Evolutionary conservation across 2,329 filamentous ascomycete species (phyloP).

Genomic region (Cladosporium sp.): DNA sequence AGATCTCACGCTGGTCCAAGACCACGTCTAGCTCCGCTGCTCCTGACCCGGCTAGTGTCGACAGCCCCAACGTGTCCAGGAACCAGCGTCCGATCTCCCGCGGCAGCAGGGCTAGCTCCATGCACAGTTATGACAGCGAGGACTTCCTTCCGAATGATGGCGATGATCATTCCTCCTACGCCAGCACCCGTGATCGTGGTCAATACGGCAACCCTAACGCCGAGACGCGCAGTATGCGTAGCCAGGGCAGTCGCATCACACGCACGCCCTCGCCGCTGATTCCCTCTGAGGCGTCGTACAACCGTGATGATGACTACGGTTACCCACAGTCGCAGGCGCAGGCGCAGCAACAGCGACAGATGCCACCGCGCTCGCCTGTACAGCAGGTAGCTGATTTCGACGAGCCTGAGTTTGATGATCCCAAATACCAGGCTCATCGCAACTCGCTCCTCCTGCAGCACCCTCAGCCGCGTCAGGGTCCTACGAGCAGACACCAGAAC

Average conservation of each 20-base stretch:
- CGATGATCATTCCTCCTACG: slow-evolving; percentile 45
- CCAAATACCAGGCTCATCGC: slow-evolving; percentile 75
- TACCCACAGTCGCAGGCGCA: slow-evolving; percentile 14
- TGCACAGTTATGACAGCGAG: slow-evolving; percentile 50
- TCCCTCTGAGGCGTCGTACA: slow-evolving; percentile 44
- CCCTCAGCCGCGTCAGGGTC: slow-evolving; percentile 68
- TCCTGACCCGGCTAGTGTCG: slow-evolving; percentile 24
- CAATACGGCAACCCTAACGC: background rate
- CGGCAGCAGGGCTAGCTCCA: slow-evolving; percentile 56
- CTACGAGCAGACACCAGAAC: slow-evolving; percentile 67
- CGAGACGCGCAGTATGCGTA: slow-evolving; percentile 29
- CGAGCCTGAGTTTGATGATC: slow-evolving; percentile 45
- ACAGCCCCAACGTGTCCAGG: slow-evolving; percentile 22
- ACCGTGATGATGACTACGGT: slow-evolving; percentile 15
- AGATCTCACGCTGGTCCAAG: slow-evolving; percentile 95
- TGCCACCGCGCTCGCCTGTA: slow-evolving; percentile 17
- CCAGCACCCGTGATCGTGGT: slow-evolving; percentile 20
- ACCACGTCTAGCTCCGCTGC: slow-evolving; percentile 86
- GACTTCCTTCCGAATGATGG: slow-evolving; percentile 52
- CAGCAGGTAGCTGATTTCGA: slow-evolving; percentile 22
- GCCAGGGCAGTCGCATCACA: slow-evolving; percentile 30
- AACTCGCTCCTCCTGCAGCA: slow-evolving; percentile 76
- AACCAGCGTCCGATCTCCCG: slow-evolving; percentile 49
- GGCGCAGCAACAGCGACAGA: slow-evolving; percentile 11
- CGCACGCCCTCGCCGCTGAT: slow-evolving; percentile 48